phyloP scores from a whole-genome alignment of 768 basidiomycete species.

The Boletus bicolor region DNA sequence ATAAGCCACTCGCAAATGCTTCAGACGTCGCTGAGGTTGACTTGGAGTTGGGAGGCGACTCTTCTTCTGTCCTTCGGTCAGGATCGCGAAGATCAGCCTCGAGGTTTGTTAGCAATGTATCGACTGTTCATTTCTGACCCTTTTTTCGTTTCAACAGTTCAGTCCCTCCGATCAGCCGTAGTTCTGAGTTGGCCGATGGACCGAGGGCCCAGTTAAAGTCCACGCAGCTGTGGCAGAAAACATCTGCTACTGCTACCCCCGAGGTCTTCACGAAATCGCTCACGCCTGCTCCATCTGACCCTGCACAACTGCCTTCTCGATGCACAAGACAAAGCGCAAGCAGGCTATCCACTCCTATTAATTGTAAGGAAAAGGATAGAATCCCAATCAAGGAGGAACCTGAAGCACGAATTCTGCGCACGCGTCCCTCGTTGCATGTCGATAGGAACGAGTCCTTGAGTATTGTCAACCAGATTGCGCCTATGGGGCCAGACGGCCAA shows the following conservation, averaged over 20 bases:
- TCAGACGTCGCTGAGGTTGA: conserved; percentile 49
- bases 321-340: conserved; percentile 31
- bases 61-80: conserved; percentile 21
- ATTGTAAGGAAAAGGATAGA: conserved; percentile 39
- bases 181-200: conserved; percentile 27
- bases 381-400: conserved; percentile 44
- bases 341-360: conserved; percentile 30
- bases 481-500: conserved; percentile 61
- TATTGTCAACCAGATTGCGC: conserved; percentile 42
- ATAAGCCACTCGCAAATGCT: conserved; percentile 46
- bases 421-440: conserved; percentile 40
- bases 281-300: conserved; percentile 30
- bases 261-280: conserved; percentile 44
- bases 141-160: conserved; percentile 14
- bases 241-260: conserved; percentile 40
- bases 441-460: conserved; percentile 37
- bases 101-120: conserved; percentile 19
- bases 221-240: conserved; percentile 56
- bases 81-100: conserved; percentile 26
- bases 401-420: conserved; percentile 50
- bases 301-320: conserved; percentile 26
- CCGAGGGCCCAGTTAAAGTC: conserved; percentile 44
- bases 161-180: conserved; percentile 26
- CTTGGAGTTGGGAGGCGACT: conserved; percentile 43
- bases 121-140: conserved; percentile 9